Base-by-base conservation (phyloP, 164 flowering plant genomes). In the Houttuynia cordata region DNA sequence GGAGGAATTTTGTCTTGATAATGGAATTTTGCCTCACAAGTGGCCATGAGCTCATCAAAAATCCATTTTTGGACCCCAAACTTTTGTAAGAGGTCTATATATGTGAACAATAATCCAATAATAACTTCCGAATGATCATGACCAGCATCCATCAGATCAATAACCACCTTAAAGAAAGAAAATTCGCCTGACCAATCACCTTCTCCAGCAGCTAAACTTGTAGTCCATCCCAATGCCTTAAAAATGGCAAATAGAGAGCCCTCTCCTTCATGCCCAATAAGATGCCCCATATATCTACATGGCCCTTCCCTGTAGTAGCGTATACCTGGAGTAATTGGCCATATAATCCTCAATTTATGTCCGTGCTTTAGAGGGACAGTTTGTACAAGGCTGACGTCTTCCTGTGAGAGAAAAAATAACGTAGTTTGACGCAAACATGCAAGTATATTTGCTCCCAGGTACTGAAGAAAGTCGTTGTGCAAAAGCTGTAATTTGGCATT, bases 241-340 rank as follows among this genome's bases (percentile, higher is more conserved):
- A 93, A 79, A 77, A 82, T 51, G 63, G 71, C 81, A 75, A 85
- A 93, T 62, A 93, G 71, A 67, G 97, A 90, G 56, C 97, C 97
- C 69, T 90, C 95, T 74, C 88, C 97, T 88, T 93, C 99, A 83
- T 93, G 99, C 61, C 97, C 99, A 73, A 93, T 90, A 66, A 90
- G 89, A 73, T 93, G 97, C 55, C 91, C 78, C 67, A 90, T 83
- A 75, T 93, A 93, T 73, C 84, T 79, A 83, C 83, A 71, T 23
- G 97, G 88, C 49, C 87, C 94, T 81, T 93, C 92, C 74, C 82
- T 82, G 78, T 89, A 87, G 63, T 84, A 71, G 39, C 42, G 82
- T 70, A 89, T 86, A 60, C 72, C 71, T 18, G 98, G 98, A 52
- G 94, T 82, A 41, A 83, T 68, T 18, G 98, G 98, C 98, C 98